phyloP scores from a whole-genome alignment of 2,329 filamentous ascomycete genomes.

The Claviceps sorghi region DNA sequence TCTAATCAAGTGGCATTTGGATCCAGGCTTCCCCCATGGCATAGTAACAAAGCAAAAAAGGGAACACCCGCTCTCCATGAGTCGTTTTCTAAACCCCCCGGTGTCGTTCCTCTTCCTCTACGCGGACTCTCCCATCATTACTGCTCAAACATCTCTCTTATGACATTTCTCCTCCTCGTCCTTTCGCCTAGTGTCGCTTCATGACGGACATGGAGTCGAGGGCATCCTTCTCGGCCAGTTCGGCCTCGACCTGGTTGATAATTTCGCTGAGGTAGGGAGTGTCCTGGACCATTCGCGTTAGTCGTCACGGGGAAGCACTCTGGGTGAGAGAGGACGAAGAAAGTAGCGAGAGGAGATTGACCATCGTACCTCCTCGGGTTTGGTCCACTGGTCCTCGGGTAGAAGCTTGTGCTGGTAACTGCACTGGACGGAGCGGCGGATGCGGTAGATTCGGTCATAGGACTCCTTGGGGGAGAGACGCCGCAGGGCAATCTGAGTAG shows the following conservation, averaged over 20 bases:
- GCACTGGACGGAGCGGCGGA: constrained; percentile 83
- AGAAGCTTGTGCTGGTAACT: constrained; percentile 50
- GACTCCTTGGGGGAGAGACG: constrained; percentile 78
- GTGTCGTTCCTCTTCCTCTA: neutral
- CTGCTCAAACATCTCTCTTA: neutral
- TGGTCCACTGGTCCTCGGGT: constrained; percentile 47
- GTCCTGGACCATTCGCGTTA: constrained; percentile 24
- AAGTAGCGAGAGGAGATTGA: neutral
- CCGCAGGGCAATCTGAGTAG: constrained; percentile 75
- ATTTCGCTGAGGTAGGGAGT: constrained; percentile 38
- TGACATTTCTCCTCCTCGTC: neutral
- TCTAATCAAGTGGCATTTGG: neutral
- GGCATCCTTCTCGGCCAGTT: constrained; percentile 35
- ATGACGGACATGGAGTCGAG: constrained; percentile 36
- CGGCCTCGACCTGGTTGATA: constrained; percentile 35
- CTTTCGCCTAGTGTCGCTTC: constrained; percentile 29
- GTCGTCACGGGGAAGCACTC: neutral
- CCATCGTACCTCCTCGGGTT: constrained; percentile 33
- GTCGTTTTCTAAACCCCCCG: neutral
- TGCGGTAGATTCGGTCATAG: constrained; percentile 95
- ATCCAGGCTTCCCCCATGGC: neutral
- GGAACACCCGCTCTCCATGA: neutral
- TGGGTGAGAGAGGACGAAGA: too few relatives aligned
- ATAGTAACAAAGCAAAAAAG: neutral
- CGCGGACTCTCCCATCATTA: neutral